Conservation (phyloP, 176 grass and related monocot genomes). For the Microstegium vimineum region DNA sequence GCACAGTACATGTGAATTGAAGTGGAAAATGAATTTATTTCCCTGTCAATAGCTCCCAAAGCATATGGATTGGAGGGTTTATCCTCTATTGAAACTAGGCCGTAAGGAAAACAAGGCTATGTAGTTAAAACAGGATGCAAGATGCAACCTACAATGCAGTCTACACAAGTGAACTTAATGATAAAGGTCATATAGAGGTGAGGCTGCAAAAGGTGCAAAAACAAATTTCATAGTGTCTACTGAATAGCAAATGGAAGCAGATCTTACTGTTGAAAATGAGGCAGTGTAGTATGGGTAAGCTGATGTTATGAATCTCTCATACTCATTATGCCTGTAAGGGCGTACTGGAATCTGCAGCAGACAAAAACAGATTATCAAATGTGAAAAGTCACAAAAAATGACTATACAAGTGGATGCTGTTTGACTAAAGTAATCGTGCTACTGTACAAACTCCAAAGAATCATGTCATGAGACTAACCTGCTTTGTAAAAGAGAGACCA, state of each 20-base stretch:
- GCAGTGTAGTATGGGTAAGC: conserved; percentile 91
- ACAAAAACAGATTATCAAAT: conserved; percentile 19
- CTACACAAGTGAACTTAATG: neutral
- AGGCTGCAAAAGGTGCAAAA: neutral
- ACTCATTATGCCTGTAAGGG: conserved; percentile 90
- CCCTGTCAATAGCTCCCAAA: neutral
- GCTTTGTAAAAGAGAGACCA: conserved; percentile 83
- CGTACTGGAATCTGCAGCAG: conserved; percentile 83
- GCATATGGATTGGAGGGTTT: neutral
- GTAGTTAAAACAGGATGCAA: neutral
- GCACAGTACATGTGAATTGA: neutral
- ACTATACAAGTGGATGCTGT: neutral
- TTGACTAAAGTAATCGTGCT: neutral
- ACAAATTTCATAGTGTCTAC: neutral
- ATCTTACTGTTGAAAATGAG: conserved; percentile 93
- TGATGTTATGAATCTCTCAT: conserved; percentile 94
- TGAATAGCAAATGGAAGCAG: neutral
- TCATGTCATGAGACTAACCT: conserved; percentile 44
- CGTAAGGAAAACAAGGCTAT: neutral
- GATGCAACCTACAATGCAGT: neutral
- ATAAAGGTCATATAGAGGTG: neutral
- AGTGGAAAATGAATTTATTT: neutral
- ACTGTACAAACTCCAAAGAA: neutral
- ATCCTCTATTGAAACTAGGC: neutral
- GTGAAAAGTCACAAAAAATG: neutral